These are phyloP conservation scores for Ganoderma boninense DNA, from an alignment of 1,284 basidiomycete genomes.

Conservation along the genomic window DNA sequence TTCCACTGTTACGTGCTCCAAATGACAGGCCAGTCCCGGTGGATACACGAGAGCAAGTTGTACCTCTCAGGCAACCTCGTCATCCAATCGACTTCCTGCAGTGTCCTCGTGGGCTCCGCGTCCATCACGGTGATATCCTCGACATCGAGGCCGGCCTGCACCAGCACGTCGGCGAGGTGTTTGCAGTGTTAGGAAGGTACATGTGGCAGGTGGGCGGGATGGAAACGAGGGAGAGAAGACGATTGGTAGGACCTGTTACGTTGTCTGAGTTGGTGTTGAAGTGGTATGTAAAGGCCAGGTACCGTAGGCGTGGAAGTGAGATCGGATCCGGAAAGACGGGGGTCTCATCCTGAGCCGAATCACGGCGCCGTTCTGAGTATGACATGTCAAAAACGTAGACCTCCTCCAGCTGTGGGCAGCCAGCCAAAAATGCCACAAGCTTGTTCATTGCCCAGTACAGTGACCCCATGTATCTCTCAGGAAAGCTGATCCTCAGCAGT, in stretches of 20 bases:
- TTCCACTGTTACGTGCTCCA: no score
- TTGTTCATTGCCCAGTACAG: not conserved
- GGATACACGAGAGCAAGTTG: not conserved
- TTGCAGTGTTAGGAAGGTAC: no score
- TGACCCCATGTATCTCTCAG: not conserved
- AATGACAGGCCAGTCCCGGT: not conserved
- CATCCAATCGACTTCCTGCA: not conserved
- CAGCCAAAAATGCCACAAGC: constrained; percentile 3
- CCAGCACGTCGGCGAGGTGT: no score
- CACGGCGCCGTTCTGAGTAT: no score
- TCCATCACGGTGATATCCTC: not conserved
- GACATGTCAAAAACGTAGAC: not conserved
- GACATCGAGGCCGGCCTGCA: not conserved
- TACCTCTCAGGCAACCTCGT: not conserved
- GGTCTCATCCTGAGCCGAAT: no score
- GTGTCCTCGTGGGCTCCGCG: not conserved
- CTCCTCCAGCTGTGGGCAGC: constrained; percentile 10
- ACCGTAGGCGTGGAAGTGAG: constrained; percentile 3
- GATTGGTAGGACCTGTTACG: no score
- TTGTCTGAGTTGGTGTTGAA: not conserved
- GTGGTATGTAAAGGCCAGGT: constrained; percentile 1
- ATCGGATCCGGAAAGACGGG: not conserved
- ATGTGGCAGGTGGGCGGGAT: constrained; percentile 8
- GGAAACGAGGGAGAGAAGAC: not conserved
- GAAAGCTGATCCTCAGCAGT: not conserved